phyloP scores from a whole-genome alignment of 192 early-diverging fungal genomes.

The Linderina pennispora region DNA sequence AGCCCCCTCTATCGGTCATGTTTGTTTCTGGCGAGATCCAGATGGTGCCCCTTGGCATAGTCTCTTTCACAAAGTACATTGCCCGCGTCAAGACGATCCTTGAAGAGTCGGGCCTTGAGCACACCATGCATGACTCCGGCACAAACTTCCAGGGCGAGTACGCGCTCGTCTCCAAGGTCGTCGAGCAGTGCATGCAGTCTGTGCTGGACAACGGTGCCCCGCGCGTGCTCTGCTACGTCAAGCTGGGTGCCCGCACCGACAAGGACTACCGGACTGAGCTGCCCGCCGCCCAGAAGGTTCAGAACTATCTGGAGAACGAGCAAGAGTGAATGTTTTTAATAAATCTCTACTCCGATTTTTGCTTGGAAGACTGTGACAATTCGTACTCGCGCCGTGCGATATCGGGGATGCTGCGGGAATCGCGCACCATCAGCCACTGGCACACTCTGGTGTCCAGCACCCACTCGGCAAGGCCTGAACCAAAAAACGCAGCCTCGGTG shows the following conservation, averaged over 20 bases:
- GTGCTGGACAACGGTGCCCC: constrained; percentile 39
- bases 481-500: constrained; percentile 10
- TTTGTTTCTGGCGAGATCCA: constrained; percentile 43
- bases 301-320: constrained; percentile 3
- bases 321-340: not conserved
- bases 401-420: constrained; percentile 19
- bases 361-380: constrained; percentile 4
- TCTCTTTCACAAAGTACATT: constrained; percentile 36
- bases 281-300: constrained; percentile 30
- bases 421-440: constrained; percentile 36
- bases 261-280: constrained; percentile 26
- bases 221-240: constrained; percentile 38
- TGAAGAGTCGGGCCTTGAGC: constrained; percentile 32
- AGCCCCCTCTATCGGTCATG: constrained; percentile 15
- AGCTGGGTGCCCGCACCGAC: constrained; percentile 37
- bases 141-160: constrained; percentile 45
- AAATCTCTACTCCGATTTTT: not conserved
- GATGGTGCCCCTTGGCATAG: constrained; percentile 29
- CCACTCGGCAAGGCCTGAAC: constrained; percentile 2
- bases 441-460: constrained; percentile 7
- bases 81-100: constrained; percentile 31
- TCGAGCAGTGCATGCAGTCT: constrained; percentile 35
- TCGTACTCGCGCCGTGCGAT: constrained; percentile 34
- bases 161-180: constrained; percentile 21
- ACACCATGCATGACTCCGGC: constrained; percentile 45